Evolutionary conservation across 2,329 filamentous ascomycete species (phyloP).

Genomic region (Verticillium zaregamsianum): DNA sequence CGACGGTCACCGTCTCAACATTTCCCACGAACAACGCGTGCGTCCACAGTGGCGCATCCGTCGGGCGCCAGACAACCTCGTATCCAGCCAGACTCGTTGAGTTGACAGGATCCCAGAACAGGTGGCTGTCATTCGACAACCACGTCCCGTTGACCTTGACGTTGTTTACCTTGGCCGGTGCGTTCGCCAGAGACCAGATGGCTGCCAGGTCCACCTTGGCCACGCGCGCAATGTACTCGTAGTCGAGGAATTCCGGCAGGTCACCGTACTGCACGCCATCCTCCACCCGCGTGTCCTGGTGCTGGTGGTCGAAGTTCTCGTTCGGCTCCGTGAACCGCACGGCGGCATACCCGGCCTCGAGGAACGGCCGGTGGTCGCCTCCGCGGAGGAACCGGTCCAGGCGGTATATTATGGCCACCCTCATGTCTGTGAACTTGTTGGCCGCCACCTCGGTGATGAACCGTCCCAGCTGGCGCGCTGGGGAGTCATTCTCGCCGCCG

Average conservation of each 20-base stretch:
- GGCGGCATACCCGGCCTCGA: slow-evolving; percentile 49
- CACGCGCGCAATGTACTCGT: slow-evolving; percentile 47
- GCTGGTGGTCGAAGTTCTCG: slow-evolving; percentile 54
- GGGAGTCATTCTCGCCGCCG: slow-evolving; percentile 51
- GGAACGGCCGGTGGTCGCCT: slow-evolving; percentile 52
- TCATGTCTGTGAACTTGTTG: slow-evolving; percentile 48
- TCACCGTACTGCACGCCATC: slow-evolving; percentile 52
- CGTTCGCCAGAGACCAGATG: slow-evolving; percentile 48
- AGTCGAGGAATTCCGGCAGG: slow-evolving; percentile 52
- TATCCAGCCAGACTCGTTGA: slow-evolving; percentile 35
- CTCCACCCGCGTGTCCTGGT: slow-evolving; percentile 47
- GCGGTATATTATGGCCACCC: slow-evolving; percentile 51
- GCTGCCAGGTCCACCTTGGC: slow-evolving; percentile 50
- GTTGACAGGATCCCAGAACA: slow-evolving; percentile 43
- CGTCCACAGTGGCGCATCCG: slow-evolving; percentile 45
- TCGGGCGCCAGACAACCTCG: slow-evolving; percentile 52
- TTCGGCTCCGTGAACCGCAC: slow-evolving; percentile 54
- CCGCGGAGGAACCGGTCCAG: slow-evolving; percentile 52
- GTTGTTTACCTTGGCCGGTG: slow-evolving; percentile 44
- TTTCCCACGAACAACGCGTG: slow-evolving; percentile 43
- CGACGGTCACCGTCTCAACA: slow-evolving; percentile 37
- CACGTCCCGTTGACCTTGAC: slow-evolving; percentile 42
- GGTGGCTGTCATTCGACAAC: slow-evolving; percentile 43
- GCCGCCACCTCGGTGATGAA: slow-evolving; percentile 51
- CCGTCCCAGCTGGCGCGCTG: slow-evolving; percentile 49